A percentile compares a stretch with the other conserved stretches of the same genome.
These are phyloP conservation scores for Diaporthe destruens DNA, from an alignment of 2,329 filamentous ascomycete genomes.

Conservation along the genomic window DNA sequence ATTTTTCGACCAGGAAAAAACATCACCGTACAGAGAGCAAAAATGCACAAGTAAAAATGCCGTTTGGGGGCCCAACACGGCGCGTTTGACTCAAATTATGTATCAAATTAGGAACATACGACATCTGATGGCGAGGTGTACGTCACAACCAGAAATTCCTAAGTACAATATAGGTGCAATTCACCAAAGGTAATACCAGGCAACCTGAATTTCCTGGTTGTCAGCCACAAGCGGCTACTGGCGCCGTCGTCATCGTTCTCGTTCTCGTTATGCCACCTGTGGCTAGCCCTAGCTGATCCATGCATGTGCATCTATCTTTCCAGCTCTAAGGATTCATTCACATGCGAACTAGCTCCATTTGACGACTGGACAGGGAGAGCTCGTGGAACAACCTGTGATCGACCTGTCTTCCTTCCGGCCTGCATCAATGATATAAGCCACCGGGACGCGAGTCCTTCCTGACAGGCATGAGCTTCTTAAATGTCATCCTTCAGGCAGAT, in stretches of 20 bases:
- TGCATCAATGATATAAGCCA: conserved; percentile 24
- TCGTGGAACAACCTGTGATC: neutral
- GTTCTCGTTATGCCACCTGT: neutral
- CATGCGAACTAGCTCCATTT: neutral
- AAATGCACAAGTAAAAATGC: neutral
- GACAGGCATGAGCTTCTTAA: neutral
- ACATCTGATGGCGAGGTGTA: fast-evolving
- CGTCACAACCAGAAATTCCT: neutral
- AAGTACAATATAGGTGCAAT: too few relatives aligned
- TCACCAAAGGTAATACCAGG: too few relatives aligned
- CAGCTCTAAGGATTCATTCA: neutral
- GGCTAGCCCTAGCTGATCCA: neutral
- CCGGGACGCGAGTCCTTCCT: neutral
- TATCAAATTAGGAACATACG: too few relatives aligned
- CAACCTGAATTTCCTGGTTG: too few relatives aligned
- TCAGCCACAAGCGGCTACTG: neutral
- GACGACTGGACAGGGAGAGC: neutral
- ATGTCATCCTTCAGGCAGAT: neutral
- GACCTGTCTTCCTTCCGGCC: conserved; percentile 12
- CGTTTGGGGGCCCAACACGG: neutral
- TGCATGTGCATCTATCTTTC: neutral
- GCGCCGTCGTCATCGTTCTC: conserved; percentile 14
- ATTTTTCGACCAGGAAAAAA: conserved; percentile 1
- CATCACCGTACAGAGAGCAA: conserved; percentile 1
- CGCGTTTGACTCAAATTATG: too few relatives aligned